Conservation (phyloP, 208 protist genomes). For the Acanthamoeba healyi region DNA sequence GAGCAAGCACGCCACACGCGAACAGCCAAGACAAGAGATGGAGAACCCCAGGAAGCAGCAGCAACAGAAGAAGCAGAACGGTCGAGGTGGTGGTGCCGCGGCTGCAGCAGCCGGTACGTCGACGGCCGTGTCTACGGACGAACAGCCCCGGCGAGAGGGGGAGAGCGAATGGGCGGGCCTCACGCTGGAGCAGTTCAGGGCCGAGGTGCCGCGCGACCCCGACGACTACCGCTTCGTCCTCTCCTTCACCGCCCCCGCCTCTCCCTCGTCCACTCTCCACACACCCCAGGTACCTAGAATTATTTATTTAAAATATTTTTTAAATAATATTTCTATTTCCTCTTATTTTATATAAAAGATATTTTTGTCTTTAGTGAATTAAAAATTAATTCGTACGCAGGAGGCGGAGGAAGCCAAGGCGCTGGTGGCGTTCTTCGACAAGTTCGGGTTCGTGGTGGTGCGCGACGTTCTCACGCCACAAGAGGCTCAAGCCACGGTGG, state of each 20-base stretch:
- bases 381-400: neutral
- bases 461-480: conserved; percentile 28
- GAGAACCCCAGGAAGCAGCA: too few species aligned
- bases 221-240: conserved; percentile 13
- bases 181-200: conserved; percentile 10
- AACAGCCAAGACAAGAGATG: too few species aligned
- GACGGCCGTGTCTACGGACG: too few species aligned
- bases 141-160: too few species aligned
- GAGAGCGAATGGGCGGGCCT: neutral
- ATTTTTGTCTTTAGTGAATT: neutral
- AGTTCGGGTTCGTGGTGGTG: conserved; percentile 56
- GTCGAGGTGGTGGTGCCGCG: too few species aligned
- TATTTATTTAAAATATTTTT: neutral
- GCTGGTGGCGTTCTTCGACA: conserved; percentile 45
- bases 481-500: neutral
- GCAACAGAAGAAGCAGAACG: too few species aligned
- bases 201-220: conserved; percentile 31
- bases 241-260: neutral
- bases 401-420: neutral
- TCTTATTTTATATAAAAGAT: neutral
- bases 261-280: neutral
- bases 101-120: too few species aligned
- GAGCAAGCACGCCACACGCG: too few species aligned
- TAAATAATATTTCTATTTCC: neutral
- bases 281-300: neutral